Base-by-base conservation (phyloP, 306 rosid genomes). In the Canavalia gladiata region DNA sequence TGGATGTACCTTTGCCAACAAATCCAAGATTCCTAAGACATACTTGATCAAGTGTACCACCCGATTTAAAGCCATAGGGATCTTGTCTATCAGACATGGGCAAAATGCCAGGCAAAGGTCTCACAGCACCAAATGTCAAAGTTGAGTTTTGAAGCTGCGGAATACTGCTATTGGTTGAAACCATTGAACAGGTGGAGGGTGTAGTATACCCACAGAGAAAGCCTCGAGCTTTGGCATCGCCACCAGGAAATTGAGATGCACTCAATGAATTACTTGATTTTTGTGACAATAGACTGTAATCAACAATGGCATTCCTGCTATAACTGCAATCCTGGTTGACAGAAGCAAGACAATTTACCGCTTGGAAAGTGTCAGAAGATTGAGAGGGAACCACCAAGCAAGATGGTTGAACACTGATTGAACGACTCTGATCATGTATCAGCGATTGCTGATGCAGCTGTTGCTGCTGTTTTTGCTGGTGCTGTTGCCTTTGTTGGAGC, bases 251-350 rank as follows among this genome's bases (percentile, higher is more conserved):
- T 59, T 85, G 78, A 46, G 86, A 87, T n/a, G 43, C 52, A 82
- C 66, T 82, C 42, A 80, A 54, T 8, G 85, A 83, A 85, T 63
- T 72, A 81, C 57, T 89, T 52, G 88, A 77, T 62, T 87, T 92
- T 43, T 89, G 68, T 3, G 94, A 67, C 29, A 83, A 67, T 52
- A 81, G 82, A 88, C 83, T 84, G 81, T 86, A 89, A 79, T 91
- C 91, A 69, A 79, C 56, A 64, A 78, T 56, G 70, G 87, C 8
- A 73, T 74, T 87, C 89, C 85, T 84, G 68, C 65, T 83, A 39
- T 82, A 78, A 74, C 77, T 83, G 74, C 83, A 60, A 46, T 75
- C 69, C 56, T 56, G 47, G 47, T 57, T 67, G 69, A 47, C 64
- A 45, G 81, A 57, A 68, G 65, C 81, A 47, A 34, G 63, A 67